Conservation (phyloP, 352 stramenopile species). For the Globisporangium spiculum region DNA sequence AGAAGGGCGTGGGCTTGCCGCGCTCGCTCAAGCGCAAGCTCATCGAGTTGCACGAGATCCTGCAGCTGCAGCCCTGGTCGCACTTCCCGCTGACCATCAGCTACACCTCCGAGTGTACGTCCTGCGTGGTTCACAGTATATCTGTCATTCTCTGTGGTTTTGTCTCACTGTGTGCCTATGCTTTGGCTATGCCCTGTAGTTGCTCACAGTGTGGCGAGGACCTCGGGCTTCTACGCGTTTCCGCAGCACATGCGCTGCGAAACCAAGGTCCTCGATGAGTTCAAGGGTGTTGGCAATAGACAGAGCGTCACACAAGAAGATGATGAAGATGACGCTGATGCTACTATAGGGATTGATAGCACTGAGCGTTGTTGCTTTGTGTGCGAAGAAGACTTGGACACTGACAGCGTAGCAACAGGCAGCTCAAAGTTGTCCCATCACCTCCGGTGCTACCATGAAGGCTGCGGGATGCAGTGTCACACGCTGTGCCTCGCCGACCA, state of each 20-base stretch:
- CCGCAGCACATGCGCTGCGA: slow-evolving; percentile 40
- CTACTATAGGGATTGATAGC: too few relatives aligned
- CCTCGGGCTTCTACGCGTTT: slow-evolving; percentile 31
- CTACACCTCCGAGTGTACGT: slow-evolving; percentile 44
- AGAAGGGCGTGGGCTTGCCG: slow-evolving; percentile 39
- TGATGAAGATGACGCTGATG: neutral
- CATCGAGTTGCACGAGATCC: slow-evolving; percentile 61
- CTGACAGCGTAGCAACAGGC: neutral
- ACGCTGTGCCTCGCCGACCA: slow-evolving; percentile 47
- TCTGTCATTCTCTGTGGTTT: neutral
- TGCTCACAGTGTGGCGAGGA: slow-evolving; percentile 34
- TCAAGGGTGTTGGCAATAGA: slow-evolving; percentile 15
- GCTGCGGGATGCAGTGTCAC: slow-evolving; percentile 46
- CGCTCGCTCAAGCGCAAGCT: slow-evolving; percentile 71
- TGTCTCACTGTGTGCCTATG: neutral
- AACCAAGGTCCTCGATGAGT: slow-evolving; percentile 23
- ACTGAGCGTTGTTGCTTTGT: slow-evolving; percentile 33
- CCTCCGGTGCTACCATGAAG: slow-evolving; percentile 37
- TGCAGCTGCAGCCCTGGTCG: slow-evolving; percentile 53
- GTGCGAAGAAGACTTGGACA: slow-evolving; percentile 32
- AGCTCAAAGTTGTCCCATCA: slow-evolving; percentile 11
- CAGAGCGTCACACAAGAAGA: neutral
- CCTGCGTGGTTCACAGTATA: neutral
- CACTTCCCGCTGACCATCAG: slow-evolving; percentile 45
- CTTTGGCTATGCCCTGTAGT: slow-evolving; percentile 1